Percentiles rank a stretch among this genome's conserved stretches.
Conservation (phyloP, 768 basidiomycete genomes). For the Termitomyces sp. region DNA sequence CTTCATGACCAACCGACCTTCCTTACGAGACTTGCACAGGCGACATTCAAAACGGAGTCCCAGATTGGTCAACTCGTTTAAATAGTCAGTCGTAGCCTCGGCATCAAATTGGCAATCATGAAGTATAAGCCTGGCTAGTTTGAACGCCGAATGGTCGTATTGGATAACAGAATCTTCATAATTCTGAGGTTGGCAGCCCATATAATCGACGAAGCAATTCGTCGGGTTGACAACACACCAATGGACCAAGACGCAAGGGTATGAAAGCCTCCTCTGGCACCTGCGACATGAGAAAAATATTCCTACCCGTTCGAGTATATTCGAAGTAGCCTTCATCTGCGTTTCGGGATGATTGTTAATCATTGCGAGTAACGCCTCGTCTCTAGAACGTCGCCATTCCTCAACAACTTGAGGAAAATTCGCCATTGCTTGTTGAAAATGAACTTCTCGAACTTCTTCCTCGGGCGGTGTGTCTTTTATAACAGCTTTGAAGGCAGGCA, state of each 20-base stretch:
- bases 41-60: slow-evolving; percentile 9
- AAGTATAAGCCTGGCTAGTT: slow-evolving; percentile 3
- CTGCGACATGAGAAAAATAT: slow-evolving; percentile 5
- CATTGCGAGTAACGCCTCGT: slow-evolving; percentile 9
- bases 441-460: slow-evolving; percentile 6
- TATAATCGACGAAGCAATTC: no score
- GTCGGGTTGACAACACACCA: background rate
- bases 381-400: slow-evolving; percentile 12
- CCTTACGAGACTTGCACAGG: background rate
- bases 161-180: background rate
- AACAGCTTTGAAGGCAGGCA: slow-evolving; percentile 10
- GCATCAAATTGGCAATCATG: background rate
- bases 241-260: slow-evolving; percentile 11
- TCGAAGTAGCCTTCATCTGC: background rate
- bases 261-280: background rate
- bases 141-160: slow-evolving; percentile 1
- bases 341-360: slow-evolving; percentile 2
- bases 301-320: slow-evolving; percentile 3
- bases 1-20: slow-evolving; percentile 12
- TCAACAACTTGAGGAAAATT: slow-evolving; percentile 7
- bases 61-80: background rate
- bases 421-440: slow-evolving; percentile 11
- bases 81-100: background rate
- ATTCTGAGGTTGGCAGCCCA: slow-evolving; percentile 4
- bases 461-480: slow-evolving; percentile 13